phyloP scores from a whole-genome alignment of 371 early-diverging fungal genomes.

The Rhizoclosmatium hyalinum region DNA sequence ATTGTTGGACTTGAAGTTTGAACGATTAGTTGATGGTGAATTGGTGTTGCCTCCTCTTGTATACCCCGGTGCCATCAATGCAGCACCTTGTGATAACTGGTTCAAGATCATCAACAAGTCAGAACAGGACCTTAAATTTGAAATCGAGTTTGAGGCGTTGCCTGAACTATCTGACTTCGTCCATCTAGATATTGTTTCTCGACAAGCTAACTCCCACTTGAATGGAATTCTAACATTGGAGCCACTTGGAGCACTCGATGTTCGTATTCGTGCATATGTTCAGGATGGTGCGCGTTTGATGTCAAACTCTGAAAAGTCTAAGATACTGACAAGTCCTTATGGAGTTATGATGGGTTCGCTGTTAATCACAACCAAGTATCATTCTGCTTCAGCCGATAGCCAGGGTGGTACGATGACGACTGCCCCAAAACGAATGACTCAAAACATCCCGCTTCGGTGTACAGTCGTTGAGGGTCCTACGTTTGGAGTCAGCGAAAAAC shows the following conservation, averaged over 20 bases:
- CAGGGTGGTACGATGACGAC: background rate
- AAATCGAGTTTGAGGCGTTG: conserved; percentile 70
- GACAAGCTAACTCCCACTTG: conserved; percentile 84
- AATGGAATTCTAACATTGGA: conserved; percentile 73
- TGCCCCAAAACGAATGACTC: conserved; percentile 55
- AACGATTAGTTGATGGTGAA: conserved; percentile 71
- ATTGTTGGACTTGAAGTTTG: conserved; percentile 78
- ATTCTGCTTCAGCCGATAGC: background rate
- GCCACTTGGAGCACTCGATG: conserved; percentile 75
- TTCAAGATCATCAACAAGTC: conserved; percentile 79
- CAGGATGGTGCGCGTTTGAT: conserved; percentile 68
- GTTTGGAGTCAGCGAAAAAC: conserved; percentile 69
- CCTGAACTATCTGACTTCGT: conserved; percentile 70
- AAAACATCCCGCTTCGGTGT: conserved; percentile 75
- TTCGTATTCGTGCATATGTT: conserved; percentile 75
- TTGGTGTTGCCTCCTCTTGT: conserved; percentile 75
- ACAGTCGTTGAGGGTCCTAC: conserved; percentile 70
- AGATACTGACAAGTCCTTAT: conserved; percentile 55
- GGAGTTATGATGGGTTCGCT: conserved; percentile 58
- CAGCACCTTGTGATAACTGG: conserved; percentile 80
- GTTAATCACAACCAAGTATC: conserved; percentile 37
- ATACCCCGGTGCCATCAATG: conserved; percentile 66
- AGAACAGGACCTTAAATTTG: conserved; percentile 80
- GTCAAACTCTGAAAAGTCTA: conserved; percentile 54
- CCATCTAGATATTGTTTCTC: conserved; percentile 75